Evolutionary conservation across 2,329 filamentous ascomycete species (phyloP).

Genomic region (Trichoderma brevicompactum): DNA sequence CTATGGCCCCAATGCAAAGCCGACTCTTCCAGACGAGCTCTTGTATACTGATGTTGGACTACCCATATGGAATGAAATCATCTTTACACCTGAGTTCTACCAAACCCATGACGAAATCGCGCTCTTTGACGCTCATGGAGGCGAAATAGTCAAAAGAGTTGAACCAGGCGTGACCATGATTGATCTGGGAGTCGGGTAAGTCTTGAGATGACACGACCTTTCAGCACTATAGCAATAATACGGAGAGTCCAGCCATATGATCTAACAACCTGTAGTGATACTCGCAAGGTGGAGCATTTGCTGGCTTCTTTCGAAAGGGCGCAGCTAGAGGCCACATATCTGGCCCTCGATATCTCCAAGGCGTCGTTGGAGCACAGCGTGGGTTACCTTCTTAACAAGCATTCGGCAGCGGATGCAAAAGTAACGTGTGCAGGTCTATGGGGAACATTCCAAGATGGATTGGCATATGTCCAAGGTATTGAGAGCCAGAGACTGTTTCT

Average conservation of each 20-base stretch:
- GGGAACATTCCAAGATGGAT: slow-evolving; percentile 47
- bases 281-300: slow-evolving; percentile 47
- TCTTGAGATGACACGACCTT: slow-evolving; percentile 15
- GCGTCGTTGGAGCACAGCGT: slow-evolving; percentile 44
- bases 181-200: slow-evolving; percentile 50
- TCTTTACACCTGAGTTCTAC: slow-evolving; percentile 47
- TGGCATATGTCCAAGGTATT: slow-evolving; percentile 40
- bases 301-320: slow-evolving; percentile 43
- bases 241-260: background rate
- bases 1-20: slow-evolving; percentile 35
- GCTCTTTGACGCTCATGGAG: slow-evolving; percentile 43
- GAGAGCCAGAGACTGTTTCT: slow-evolving; percentile 44
- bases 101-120: slow-evolving; percentile 48
- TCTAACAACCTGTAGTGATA: slow-evolving; percentile 40
- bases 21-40: slow-evolving; percentile 47
- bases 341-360: slow-evolving; percentile 48
- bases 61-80: slow-evolving; percentile 48
- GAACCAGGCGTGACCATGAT: slow-evolving; percentile 43
- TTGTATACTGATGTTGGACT: slow-evolving; percentile 47
- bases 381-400: slow-evolving; percentile 38
- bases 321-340: slow-evolving; percentile 40
- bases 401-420: slow-evolving; percentile 35
- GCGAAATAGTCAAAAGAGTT: slow-evolving; percentile 41
- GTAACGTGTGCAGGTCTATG: slow-evolving; percentile 46
- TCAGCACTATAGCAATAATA: background rate